Conservation (phyloP, 805 yeast species). For the Metschnikowia sp. region DNA sequence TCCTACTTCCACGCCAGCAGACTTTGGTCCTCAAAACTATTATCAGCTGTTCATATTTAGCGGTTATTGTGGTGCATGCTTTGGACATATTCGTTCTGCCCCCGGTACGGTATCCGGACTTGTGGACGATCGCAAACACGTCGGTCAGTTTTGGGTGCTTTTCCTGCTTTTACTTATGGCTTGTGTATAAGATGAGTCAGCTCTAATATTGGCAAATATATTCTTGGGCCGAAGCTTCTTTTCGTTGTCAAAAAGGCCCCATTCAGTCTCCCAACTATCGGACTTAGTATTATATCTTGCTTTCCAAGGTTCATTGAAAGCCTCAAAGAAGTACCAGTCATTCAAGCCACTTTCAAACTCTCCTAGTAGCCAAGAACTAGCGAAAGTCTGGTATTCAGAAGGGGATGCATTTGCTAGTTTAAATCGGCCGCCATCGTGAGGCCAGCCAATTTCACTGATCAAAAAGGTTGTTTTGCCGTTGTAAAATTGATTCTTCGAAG, state of each 20-base stretch:
- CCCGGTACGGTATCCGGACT: slow-evolving; percentile 68
- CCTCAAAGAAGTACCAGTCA: slow-evolving; percentile 63
- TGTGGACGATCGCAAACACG: slow-evolving; percentile 80
- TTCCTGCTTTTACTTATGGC: slow-evolving; percentile 78
- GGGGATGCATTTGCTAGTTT: slow-evolving; percentile 46
- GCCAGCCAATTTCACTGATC: slow-evolving; percentile 73
- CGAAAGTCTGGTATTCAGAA: slow-evolving; percentile 43
- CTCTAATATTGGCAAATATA: slow-evolving; percentile 5
- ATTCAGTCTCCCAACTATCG: slow-evolving; percentile 62
- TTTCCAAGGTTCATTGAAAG: slow-evolving; percentile 75
- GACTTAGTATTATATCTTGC: slow-evolving; percentile 45
- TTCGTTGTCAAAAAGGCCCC: slow-evolving; percentile 53
- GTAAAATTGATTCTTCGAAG: slow-evolving; percentile 28
- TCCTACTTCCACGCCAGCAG: slow-evolving; percentile 23
- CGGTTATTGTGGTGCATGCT: slow-evolving; percentile 48
- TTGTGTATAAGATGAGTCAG: slow-evolving; percentile 44
- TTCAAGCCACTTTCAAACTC: slow-evolving; percentile 28
- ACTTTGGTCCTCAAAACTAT: slow-evolving; percentile 25
- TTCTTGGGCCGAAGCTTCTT: slow-evolving; percentile 1
- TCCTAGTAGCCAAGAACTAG: slow-evolving; percentile 51
- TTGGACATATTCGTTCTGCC: slow-evolving; percentile 51
- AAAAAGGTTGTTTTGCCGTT: slow-evolving; percentile 31
- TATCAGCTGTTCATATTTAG: slow-evolving; percentile 32
- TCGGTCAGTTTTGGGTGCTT: slow-evolving; percentile 75
- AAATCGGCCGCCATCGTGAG: slow-evolving; percentile 54